phyloP scores from a whole-genome alignment of 306 rosid species.

The Corylus americana region DNA sequence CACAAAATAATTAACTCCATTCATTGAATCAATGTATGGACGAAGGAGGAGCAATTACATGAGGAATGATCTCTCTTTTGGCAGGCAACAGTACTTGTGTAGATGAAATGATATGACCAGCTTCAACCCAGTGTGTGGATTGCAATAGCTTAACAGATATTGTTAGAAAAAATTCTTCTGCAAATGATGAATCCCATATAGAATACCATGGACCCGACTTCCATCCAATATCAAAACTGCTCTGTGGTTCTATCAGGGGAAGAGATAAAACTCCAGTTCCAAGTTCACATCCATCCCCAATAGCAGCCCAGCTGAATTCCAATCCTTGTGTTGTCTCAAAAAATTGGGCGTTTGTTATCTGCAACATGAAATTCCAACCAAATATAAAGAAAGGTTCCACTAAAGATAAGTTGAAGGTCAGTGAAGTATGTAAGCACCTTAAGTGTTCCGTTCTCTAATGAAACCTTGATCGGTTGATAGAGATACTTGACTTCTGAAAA shows the following conservation, averaged over 20 bases:
- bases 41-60: constrained; percentile 45
- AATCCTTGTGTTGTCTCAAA: constrained; percentile 71
- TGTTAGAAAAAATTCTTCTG: constrained; percentile 61
- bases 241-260: constrained; percentile 68
- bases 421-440: constrained; percentile 46
- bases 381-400: constrained; percentile 12
- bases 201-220: constrained; percentile 75
- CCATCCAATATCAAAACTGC: constrained; percentile 52
- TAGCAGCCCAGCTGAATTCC: constrained; percentile 77
- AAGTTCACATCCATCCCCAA: constrained; percentile 69
- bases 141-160: constrained; percentile 63
- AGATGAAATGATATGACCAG: constrained; percentile 77
- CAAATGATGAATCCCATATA: constrained; percentile 56
- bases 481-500: constrained; percentile 83
- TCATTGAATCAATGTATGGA: constrained; percentile 4
- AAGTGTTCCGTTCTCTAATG: constrained; percentile 47
- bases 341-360: constrained; percentile 75
- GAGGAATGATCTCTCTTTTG: constrained; percentile 48
- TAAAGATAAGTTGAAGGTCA: constrained; percentile 11
- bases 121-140: constrained; percentile 76
- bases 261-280: constrained; percentile 69
- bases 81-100: constrained; percentile 81
- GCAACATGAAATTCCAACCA: constrained; percentile 31
- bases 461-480: constrained; percentile 87
- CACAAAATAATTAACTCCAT: constrained; percentile 19